Percentiles rank a stretch among this genome's conserved stretches.
phyloP scores from a whole-genome alignment of 768 basidiomycete genomes.

The Boletus sp. region DNA sequence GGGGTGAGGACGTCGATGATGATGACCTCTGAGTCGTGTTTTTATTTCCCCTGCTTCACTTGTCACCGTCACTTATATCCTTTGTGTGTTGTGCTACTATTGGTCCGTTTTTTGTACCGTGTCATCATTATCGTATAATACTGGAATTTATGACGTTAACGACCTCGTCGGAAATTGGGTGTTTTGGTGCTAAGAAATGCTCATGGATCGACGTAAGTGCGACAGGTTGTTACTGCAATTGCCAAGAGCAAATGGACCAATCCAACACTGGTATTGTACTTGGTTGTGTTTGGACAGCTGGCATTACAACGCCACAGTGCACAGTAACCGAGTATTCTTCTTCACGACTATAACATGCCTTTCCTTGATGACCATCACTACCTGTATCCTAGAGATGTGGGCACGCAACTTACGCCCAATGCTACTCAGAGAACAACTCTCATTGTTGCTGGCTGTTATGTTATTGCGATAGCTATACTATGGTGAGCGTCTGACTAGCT shows the following conservation, averaged over 20 bases:
- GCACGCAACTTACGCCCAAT: slow-evolving; percentile 54
- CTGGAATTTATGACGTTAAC: slow-evolving; percentile 3
- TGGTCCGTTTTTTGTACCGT: slow-evolving; percentile 19
- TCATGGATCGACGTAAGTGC: too few species aligned
- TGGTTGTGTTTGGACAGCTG: neutral
- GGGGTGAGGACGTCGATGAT: slow-evolving; percentile 75
- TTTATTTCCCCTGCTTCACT: slow-evolving; percentile 7
- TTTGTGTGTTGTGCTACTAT: slow-evolving; percentile 12
- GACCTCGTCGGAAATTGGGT: neutral
- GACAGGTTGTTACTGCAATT: too few species aligned
- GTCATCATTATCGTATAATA: slow-evolving; percentile 20
- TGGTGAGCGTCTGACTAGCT: slow-evolving; percentile 49
- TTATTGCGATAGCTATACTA: slow-evolving; percentile 73
- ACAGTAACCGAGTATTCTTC: slow-evolving; percentile 3
- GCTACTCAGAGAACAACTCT: slow-evolving; percentile 72
- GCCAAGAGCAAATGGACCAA: too few species aligned
- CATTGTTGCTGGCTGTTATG: slow-evolving; percentile 76
- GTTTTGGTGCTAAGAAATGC: neutral
- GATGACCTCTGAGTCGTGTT: slow-evolving; percentile 44
- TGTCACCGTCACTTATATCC: slow-evolving; percentile 12
- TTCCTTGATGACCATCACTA: slow-evolving; percentile 17
- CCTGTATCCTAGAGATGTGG: slow-evolving; percentile 27
- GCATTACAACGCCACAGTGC: slow-evolving; percentile 3
- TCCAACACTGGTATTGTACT: neutral
- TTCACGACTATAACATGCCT: slow-evolving; percentile 32